A percentile compares a stretch with the other conserved stretches of the same genome.
phyloP scores from a whole-genome alignment of 1,139 yeast species.

The Hansenula sp. region DNA sequence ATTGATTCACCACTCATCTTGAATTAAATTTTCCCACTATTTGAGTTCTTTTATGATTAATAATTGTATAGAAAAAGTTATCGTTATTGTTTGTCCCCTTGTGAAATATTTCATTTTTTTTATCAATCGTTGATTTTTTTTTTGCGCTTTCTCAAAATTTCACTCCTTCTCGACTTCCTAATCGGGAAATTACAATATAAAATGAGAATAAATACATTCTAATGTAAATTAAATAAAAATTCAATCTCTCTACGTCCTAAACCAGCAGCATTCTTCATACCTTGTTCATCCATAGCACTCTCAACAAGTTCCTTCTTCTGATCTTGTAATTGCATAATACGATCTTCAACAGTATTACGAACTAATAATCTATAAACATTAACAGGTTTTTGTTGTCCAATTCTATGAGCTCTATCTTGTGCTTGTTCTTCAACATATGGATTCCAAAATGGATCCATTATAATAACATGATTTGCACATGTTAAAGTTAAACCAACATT shows the following conservation, averaged over 20 bases:
- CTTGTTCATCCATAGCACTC: conserved; percentile 76
- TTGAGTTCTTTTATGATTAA: not conserved
- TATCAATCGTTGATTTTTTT: too few relatives aligned
- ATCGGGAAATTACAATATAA: conserved; percentile 3
- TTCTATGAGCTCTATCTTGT: conserved; percentile 90
- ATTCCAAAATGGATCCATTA: conserved; percentile 95
- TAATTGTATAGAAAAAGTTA: too few relatives aligned
- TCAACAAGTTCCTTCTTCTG: conserved; percentile 72
- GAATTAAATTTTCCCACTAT: too few relatives aligned
- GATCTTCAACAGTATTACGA: conserved; percentile 72
- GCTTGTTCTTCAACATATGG: conserved; percentile 97
- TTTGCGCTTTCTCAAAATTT: not conserved
- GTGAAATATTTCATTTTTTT: not conserved
- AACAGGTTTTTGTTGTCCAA: conserved; percentile 80
- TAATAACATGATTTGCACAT: conserved; percentile 86
- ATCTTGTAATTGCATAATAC: conserved; percentile 74
- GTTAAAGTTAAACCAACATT: conserved; percentile 90
- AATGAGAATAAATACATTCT: not conserved
- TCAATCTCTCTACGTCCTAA: conserved; percentile 72
- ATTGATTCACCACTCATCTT: conserved; percentile 13
- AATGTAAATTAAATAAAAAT: conserved; percentile 69
- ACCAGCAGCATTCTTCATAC: conserved; percentile 58
- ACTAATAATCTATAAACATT: conserved; percentile 67
- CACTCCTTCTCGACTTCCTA: conserved; percentile 8
- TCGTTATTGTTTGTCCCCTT: not conserved